Percentiles rank a stretch among this genome's conserved stretches.
phyloP scores from a whole-genome alignment of 2,329 filamentous ascomycete species.

The Elsinoe necatrix region DNA sequence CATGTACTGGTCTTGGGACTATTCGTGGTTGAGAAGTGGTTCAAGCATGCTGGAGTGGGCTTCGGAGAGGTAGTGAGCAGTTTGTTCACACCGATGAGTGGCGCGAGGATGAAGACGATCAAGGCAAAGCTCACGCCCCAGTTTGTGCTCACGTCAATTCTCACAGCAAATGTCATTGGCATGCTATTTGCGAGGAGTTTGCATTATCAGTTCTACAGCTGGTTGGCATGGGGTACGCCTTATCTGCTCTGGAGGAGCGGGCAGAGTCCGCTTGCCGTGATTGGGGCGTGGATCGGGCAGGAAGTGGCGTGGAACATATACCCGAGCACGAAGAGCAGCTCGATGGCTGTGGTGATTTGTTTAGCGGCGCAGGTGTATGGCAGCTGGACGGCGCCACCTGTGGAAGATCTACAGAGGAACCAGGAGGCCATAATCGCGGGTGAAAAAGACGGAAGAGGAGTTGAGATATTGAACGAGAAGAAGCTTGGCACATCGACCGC shows the following conservation, averaged over 20 bases:
- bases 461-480: not conserved
- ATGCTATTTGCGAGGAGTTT: constrained; percentile 79
- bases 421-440: constrained; percentile 7
- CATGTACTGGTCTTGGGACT: constrained; percentile 58
- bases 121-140: constrained; percentile 54
- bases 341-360: constrained; percentile 58
- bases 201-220: constrained; percentile 93
- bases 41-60: constrained; percentile 56
- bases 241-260: constrained; percentile 77
- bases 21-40: constrained; percentile 64
- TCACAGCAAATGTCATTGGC: constrained; percentile 69
- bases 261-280: constrained; percentile 58
- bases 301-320: constrained; percentile 94
- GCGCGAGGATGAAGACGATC: constrained; percentile 49
- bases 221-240: constrained; percentile 81
- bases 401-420: not conserved
- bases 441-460: constrained; percentile 1
- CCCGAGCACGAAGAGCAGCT: constrained; percentile 65
- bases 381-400: constrained; percentile 40
- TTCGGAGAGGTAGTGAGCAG: constrained; percentile 47
- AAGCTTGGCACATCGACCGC: not conserved
- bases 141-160: constrained; percentile 67
- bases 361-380: constrained; percentile 59
- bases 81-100: constrained; percentile 38
- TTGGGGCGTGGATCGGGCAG: constrained; percentile 64